Evolutionary conservation across 176 grass and related monocot genomes (phyloP).

Genomic region (Oryza glumipatula): DNA sequence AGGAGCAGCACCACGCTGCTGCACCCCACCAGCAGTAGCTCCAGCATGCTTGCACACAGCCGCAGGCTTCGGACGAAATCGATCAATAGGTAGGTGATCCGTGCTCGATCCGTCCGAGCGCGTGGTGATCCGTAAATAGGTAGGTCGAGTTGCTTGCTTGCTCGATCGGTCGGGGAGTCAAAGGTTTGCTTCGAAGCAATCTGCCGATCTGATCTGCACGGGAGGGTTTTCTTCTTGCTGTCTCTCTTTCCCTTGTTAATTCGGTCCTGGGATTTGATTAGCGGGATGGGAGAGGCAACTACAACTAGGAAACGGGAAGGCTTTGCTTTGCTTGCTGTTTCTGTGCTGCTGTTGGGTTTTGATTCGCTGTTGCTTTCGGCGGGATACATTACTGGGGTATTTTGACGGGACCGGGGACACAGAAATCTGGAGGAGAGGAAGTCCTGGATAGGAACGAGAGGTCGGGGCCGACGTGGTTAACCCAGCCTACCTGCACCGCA

Average conservation of each 20-base stretch:
- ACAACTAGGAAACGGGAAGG: too few species aligned
- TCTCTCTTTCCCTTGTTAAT: not conserved
- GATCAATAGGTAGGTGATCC: too few species aligned
- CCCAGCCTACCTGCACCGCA: not conserved
- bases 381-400: not conserved
- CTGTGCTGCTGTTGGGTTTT: not conserved
- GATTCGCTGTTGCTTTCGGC: not conserved
- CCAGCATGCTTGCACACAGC: slow-evolving; percentile 33
- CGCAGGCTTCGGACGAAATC: too few species aligned
- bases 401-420: not conserved
- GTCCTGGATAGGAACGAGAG: not conserved
- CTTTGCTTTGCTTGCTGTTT: not conserved
- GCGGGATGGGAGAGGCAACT: not conserved
- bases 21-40: slow-evolving; percentile 51
- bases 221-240: not conserved
- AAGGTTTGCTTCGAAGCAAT: not conserved
- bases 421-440: not conserved
- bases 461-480: not conserved
- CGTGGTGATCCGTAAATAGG: not conserved
- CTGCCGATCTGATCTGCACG: not conserved
- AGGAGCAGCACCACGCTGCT: slow-evolving; percentile 59
- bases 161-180: not conserved
- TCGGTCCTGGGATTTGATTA: not conserved
- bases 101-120: not conserved
- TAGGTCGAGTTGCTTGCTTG: not conserved